These are phyloP conservation scores for Hymenoscyphus albidus DNA, from an alignment of 2,329 filamentous ascomycete species.

Conservation along the genomic window DNA sequence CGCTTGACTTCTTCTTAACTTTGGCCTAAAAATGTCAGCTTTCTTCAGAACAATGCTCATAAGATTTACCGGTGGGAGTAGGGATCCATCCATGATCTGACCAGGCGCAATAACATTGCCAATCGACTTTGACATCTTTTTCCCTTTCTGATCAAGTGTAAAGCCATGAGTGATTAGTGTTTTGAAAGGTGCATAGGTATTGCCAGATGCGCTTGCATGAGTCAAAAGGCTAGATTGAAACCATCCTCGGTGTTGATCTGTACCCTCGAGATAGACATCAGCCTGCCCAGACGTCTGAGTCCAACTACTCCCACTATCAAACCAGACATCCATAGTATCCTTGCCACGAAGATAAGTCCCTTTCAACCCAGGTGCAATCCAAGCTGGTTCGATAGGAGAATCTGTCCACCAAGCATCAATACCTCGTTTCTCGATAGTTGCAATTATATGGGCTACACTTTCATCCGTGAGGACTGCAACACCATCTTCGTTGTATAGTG, in stretches of 20 bases:
- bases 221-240: conserved; percentile 96
- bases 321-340: conserved; percentile 99
- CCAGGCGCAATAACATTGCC: conserved; percentile 81
- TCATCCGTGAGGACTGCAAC: conserved; percentile 75
- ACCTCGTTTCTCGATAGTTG: conserved; percentile 69
- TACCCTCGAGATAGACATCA: conserved; percentile 90
- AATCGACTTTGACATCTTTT: conserved; percentile 97
- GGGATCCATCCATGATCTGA: conserved; percentile 79
- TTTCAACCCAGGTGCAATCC: conserved; percentile 66
- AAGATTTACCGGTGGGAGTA: conserved; percentile 56
- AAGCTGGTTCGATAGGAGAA: conserved; percentile 66
- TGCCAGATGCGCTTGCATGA: conserved; percentile 50
- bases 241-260: conserved; percentile 96
- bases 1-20: conserved; percentile 43
- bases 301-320: conserved; percentile 97
- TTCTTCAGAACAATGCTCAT: neutral
- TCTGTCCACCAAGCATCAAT: conserved; percentile 97
- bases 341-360: conserved; percentile 67
- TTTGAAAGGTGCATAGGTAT: conserved; percentile 66
- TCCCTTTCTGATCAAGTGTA: conserved; percentile 81
- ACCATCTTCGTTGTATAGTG: conserved; percentile 70
- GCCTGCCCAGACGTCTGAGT: conserved; percentile 56
- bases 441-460: conserved; percentile 80
- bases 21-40: conserved; percentile 37
- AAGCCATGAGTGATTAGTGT: conserved; percentile 95